Evolutionary conservation across 2,329 filamentous ascomycete genomes (phyloP), one percentile per base, ranked within the genome.

Genomic region (Colletotrichum orchidophilum): DNA sequence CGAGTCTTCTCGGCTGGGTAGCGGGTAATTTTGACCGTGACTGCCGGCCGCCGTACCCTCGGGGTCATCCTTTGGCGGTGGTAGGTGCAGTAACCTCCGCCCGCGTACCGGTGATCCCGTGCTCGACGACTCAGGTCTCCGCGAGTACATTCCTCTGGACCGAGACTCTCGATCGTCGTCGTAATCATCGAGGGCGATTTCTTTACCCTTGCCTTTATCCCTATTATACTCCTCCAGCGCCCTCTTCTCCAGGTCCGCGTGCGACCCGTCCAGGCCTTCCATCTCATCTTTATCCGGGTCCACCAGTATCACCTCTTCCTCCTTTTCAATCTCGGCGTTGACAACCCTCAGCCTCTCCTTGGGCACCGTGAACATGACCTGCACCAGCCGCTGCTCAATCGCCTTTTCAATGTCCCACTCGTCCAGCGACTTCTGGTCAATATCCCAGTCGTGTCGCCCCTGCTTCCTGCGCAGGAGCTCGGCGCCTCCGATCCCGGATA

Each of bases 321-420:
- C 83, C 68, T 79, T 79, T 73, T 85, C 84, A 39, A 85, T 78
- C 73, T 92, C 92, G 61, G 89, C 92, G 79, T 98, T 98, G 24
- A 98, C 96, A n/a, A 98, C 95, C 29, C 96, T 85, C 73, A 98
- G 82, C 75, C 91, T 90, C 80, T 96, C 93, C 80, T 92, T 94
- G 2, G 96, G 96, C 71, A 98, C 94, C 0, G 96, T 98, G 81
- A 97, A 98, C 89, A 97, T 96, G 77, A 94, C 89, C 80, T 95
- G 93, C 72, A 95, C 93, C 9, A 93, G 85, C 26, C 92, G 83
- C 70, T 88, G 88, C 81, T 94, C 91, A 1, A 92, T 88, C 2
- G 93, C 92, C 66, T 87, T 86, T 79, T 95, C 93, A 49, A 95
- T 89, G 75, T 95, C 93, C 93, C 93, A 94, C 65, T 94, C 92